phyloP scores from a whole-genome alignment of 2,329 filamentous ascomycete genomes.

The Pleomassaria siparia region DNA sequence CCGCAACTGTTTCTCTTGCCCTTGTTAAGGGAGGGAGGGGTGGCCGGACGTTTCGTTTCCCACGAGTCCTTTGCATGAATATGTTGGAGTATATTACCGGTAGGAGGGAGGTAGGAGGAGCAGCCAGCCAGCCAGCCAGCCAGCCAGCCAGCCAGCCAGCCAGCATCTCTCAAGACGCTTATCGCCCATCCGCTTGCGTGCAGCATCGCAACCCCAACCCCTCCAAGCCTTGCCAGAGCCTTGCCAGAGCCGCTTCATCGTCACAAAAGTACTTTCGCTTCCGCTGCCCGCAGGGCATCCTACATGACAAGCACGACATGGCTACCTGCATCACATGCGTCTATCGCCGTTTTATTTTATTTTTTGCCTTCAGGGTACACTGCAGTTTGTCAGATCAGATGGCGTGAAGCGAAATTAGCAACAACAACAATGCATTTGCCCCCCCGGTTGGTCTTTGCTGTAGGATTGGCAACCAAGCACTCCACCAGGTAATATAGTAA shows the following conservation, averaged over 20 bases:
- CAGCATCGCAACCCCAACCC: constrained; percentile 23
- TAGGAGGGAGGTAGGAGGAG: too few relatives aligned
- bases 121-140: too few relatives aligned
- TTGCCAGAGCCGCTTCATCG: constrained; percentile 29
- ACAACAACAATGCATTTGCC: constrained; percentile 5
- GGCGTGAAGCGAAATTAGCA: constrained; percentile 23
- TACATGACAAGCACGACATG: constrained; percentile 41
- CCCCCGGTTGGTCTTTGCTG: background rate
- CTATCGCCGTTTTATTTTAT: constrained; percentile 29
- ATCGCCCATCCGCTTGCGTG: constrained; percentile 24
- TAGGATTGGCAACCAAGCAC: background rate
- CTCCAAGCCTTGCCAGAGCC: constrained; percentile 18
- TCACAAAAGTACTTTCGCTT: constrained; percentile 29
- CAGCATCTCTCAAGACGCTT: constrained; percentile 7
- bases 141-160: too few relatives aligned
- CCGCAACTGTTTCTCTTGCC: constrained; percentile 1
- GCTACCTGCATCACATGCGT: constrained; percentile 33
- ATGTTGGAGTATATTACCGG: too few relatives aligned
- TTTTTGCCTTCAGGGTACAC: constrained; percentile 33
- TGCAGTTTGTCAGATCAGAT: constrained; percentile 30
- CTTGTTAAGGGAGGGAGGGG: constrained; percentile 12
- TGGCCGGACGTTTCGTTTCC: background rate
- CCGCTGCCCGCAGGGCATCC: constrained; percentile 30
- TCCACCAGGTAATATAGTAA: too few relatives aligned
- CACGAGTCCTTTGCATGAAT: background rate